Base-by-base conservation (phyloP, 2,329 filamentous ascomycete species). In the Hypoxylon rubiginosum region DNA sequence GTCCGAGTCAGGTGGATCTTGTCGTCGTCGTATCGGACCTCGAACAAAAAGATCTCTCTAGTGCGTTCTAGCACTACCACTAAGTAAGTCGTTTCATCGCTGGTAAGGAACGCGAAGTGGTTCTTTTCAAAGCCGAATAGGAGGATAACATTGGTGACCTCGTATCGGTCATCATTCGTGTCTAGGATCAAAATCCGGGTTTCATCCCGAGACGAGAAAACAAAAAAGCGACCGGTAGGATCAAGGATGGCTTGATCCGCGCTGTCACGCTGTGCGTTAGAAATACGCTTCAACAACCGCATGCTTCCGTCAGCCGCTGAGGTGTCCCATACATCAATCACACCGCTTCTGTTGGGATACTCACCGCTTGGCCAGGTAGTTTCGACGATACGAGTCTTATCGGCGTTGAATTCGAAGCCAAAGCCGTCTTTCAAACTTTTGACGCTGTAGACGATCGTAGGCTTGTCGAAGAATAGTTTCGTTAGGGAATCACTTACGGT, bases 171-270 rank as follows among this genome's bases (percentile, higher is more conserved):
- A 7, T 34, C 72, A 54, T 77, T 69, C 50, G 79, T 74, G 76
- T 85, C 81, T 30, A 86, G 72, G 62, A 86, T 68, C 49, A 83
- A 74, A 71, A 74, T 86, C 82, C n/a, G n/a, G n/a, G n/a, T n/a
- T 21, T 79, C 81, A 65, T 83, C 84, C 15, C 86, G 80, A 68
- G 86, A 82, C 62, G 81, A 81, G 58, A 84, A 76, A 59, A 80
- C 76, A 68, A 84, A 83, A 76, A 78, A 86, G 43, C 79, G 79
- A 30, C 83, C 84, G 2, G 79, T 80, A 11, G 82, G 82, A 62
- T 86, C 83, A 11, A 82, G 76, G 26, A 83, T 73, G 13, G 80
- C 76, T 75, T 86, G 81, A 73, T 86, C 84, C 32, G 84, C 26
- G 26, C 4, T 28, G n/a, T 28, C 7, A 28, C 26, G 26, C 3